Evolutionary conservation across 257 asterid genomes (phyloP), one percentile per base, ranked within the genome.

Genomic region (Nyctanthes arbortristis): DNA sequence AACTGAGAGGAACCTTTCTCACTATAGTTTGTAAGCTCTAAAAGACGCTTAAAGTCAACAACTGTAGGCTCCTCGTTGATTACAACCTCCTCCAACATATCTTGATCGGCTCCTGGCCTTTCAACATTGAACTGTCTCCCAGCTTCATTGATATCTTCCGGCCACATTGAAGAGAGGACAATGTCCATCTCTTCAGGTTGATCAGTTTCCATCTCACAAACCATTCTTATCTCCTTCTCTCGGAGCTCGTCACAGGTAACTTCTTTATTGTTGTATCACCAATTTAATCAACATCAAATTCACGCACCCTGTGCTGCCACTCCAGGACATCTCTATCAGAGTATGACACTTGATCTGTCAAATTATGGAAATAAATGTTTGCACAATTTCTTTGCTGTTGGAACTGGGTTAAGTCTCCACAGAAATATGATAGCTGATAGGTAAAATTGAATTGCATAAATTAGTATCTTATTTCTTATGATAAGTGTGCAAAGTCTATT

Each of bases 151-250:
- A 90, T 88, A 73, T 88, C 95, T 65, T 92, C 97, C 1, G 97
- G 98, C 98, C 98, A 92, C 98, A 92, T 92, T 3, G 97, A 92
- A 14, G 95, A 77, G n/a, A 92, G 90, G 76, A 88, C 93, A 20
- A 84, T 57, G 59, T 92, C 98, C 95, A 82, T 86, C 35, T 92
- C 96, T 63, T 92, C 97, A 0, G 84, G 28, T 33, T 73, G 84
- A 34, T 86, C 96, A 2, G 47, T 70, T 68, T 88, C 91, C 85
- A 84, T 88, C 70, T 89, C 96, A 35, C 90, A 86, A 31, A 86
- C 96, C 87, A 77, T 84, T 60, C 35, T 13, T 65, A 52, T 0
- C 12, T 1, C 31, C 16, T 18, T 35, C 27, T 45, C 11, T 25
- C 11, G 30, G 34, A 45, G 7, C 55, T 24, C 40, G 8, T 68